phyloP scores from a whole-genome alignment of 2,329 filamentous ascomycete species.

The Fusarium pilosicola region DNA sequence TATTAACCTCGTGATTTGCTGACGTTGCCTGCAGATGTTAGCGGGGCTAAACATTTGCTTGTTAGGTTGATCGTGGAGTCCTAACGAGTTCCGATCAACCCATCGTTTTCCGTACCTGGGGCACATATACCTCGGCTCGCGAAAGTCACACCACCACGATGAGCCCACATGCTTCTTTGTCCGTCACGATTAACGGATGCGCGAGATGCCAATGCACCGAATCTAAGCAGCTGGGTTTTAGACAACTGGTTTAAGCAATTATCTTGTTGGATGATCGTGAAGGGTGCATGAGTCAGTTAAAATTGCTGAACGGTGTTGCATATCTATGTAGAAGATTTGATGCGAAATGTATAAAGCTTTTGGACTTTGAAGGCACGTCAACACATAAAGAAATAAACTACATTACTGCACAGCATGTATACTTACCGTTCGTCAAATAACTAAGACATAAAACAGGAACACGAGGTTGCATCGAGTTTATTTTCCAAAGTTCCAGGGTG shows the following conservation, averaged over 20 bases:
- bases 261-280: rapidly evolving
- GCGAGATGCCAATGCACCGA: not conserved
- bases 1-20: not conserved
- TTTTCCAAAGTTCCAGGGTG: rapidly evolving
- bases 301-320: not conserved
- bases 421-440: rapidly evolving
- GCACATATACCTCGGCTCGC: not conserved
- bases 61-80: rapidly evolving
- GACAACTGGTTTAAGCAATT: rapidly evolving
- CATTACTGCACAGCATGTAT: not conserved
- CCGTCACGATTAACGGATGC: not conserved
- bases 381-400: too few species aligned
- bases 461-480: too few species aligned
- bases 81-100: rapidly evolving
- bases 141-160: not conserved
- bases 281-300: rapidly evolving
- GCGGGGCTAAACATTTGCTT: rapidly evolving
- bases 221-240: rapidly evolving
- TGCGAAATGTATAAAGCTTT: not conserved
- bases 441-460: rapidly evolving
- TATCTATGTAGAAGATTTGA: not conserved
- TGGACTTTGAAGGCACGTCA: rapidly evolving
- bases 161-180: not conserved
- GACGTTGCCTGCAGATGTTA: not conserved
- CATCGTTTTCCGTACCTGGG: not conserved